These are phyloP conservation scores for Hansenula anomala DNA, from an alignment of 1,139 yeast species.

Conservation along the genomic window DNA sequence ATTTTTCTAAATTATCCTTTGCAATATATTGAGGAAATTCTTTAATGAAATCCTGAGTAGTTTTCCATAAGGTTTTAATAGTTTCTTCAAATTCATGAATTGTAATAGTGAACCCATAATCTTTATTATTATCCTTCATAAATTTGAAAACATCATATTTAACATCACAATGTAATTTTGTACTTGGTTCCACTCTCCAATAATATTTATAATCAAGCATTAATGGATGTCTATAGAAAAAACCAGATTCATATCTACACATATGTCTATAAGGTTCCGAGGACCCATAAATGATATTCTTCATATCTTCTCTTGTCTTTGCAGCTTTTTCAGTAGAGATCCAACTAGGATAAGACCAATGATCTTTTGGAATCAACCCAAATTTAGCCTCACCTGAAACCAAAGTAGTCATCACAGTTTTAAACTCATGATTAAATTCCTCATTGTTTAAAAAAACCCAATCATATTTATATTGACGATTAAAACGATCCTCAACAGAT, in stretches of 20 bases:
- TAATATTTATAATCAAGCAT: conserved; percentile 60
- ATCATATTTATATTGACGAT: conserved; percentile 57
- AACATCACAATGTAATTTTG: conserved; percentile 59
- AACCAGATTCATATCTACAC: conserved; percentile 74
- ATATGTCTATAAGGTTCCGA: conserved; percentile 62
- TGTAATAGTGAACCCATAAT: conserved; percentile 61
- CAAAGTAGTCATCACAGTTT: conserved; percentile 25
- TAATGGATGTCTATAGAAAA: conserved; percentile 59
- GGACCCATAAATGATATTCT: conserved; percentile 54
- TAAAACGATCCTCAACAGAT: conserved; percentile 68
- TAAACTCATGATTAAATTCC: conserved; percentile 42
- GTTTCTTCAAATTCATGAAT: conserved; percentile 56
- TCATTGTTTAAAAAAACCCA: conserved; percentile 76
- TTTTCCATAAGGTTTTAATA: conserved; percentile 58
- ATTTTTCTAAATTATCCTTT: conserved; percentile 56
- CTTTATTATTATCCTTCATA: conserved; percentile 57
- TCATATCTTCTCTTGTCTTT: conserved; percentile 44
- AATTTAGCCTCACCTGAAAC: conserved; percentile 42
- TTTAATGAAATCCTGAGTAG: conserved; percentile 47
- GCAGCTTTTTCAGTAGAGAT: conserved; percentile 58
- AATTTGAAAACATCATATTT: conserved; percentile 61
- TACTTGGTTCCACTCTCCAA: conserved; percentile 76
- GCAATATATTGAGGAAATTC: conserved; percentile 39
- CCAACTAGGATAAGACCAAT: conserved; percentile 53
- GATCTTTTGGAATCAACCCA: conserved; percentile 42